Evolutionary conservation across 805 yeast genomes (phyloP).

Genomic region (Wickerhamiella domercqiae): DNA sequence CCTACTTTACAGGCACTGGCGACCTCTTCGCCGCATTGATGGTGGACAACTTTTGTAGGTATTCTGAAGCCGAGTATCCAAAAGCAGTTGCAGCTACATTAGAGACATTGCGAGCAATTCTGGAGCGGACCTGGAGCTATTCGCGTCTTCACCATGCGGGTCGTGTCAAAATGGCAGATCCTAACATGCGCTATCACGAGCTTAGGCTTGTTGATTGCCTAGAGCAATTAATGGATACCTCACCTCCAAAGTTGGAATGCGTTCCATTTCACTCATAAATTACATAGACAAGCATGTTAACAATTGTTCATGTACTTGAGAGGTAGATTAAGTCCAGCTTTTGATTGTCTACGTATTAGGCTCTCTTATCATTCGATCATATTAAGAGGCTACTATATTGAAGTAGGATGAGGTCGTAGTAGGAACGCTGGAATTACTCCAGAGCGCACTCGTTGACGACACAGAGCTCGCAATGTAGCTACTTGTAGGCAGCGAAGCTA

Average conservation of each 20-base stretch:
- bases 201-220: conserved; percentile 49
- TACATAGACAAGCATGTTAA: no score
- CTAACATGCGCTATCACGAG: conserved; percentile 53
- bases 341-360: no score
- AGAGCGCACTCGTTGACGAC: no score
- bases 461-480: neutral
- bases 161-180: conserved; percentile 28
- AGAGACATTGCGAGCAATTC: conserved; percentile 34
- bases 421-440: no score
- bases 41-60: conserved; percentile 37
- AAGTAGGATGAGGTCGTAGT: no score
- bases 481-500: neutral
- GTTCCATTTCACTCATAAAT: no score
- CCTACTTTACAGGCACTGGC: conserved; percentile 92
- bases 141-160: conserved; percentile 18
- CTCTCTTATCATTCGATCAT: no score
- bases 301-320: no score
- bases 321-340: no score
- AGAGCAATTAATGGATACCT: conserved; percentile 18
- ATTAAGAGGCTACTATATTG: no score
- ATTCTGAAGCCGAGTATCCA: conserved; percentile 19
- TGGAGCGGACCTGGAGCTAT: conserved; percentile 18
- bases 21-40: conserved; percentile 75
- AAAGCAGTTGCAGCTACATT: conserved; percentile 27
- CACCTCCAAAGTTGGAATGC: neutral